Base-by-base conservation (phyloP, 345 rosid genomes). In the Noccaea bulbosa region DNA sequence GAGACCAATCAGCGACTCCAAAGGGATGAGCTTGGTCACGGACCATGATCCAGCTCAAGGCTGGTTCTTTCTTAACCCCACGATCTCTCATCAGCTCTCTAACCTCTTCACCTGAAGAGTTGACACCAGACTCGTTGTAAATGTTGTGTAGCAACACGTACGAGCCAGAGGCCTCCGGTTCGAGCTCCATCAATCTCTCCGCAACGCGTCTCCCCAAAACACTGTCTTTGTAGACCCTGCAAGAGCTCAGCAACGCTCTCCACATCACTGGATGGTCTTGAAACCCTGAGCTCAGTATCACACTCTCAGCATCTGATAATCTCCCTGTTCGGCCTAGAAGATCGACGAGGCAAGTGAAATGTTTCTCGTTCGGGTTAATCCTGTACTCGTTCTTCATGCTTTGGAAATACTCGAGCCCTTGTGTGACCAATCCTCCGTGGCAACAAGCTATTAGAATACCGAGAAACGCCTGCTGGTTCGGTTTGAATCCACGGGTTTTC, bases 31-130 rank as follows among this genome's bases (percentile, higher is more conserved):
- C 14, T 56, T 63, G 16, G 37, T 57, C 74, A 49, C 77, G 57
- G 5, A 80, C 79, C 64, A 78, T 61, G 46, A 85, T 80, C 83
- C 81, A 80, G 71, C 89, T 85, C 17, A 76, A 47, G 27, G 84
- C 87, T 12, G 89, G 85, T 67, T 85, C 83, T 76, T 85, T 85
- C 77, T 63, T 85, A 14, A 85, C 66, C 12, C 81, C 76, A 49
- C 61, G 66, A 32, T 65, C 73, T 69, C 49, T 72, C 87, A 85
- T 83, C 62, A 74, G 9, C 27, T 69, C 79, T 69, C 80, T 81
- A 11, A 80, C 73, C 12, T 76, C 49, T 8, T 48, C 77, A 46
- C 69, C 87, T n/a, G 59, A 73, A 34, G 72, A 32, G 15, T 65
- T 72, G 8, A 79, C 69, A 7, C 85, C 87, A 53, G 70, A 82